phyloP scores from a whole-genome alignment of 208 protist species.

The Crithidia mellificae region DNA sequence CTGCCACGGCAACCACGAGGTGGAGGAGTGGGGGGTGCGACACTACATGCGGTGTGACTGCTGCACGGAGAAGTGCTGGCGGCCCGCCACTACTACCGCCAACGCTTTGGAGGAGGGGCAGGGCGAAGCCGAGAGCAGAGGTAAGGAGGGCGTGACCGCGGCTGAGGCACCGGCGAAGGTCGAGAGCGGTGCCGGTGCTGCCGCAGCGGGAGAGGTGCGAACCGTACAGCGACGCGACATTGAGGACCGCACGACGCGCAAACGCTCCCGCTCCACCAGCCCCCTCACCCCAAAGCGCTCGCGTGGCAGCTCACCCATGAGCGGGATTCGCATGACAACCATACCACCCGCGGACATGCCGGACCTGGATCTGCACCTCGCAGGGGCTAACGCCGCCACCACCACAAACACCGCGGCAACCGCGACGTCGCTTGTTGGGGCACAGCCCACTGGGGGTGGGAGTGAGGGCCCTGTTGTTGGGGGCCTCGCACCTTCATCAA shows the following conservation, averaged over 20 bases:
- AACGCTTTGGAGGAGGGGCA: too few relatives aligned
- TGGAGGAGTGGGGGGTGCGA: slow-evolving; percentile 86
- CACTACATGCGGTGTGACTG: slow-evolving; percentile 90
- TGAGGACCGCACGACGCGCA: slow-evolving; percentile 31
- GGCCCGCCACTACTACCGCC: slow-evolving; percentile 8
- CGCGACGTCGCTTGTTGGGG: background rate
- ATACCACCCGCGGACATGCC: slow-evolving; percentile 36
- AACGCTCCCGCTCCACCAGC: slow-evolving; percentile 54
- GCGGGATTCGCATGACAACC: slow-evolving; percentile 38
- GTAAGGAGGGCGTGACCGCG: background rate
- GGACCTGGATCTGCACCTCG: slow-evolving; percentile 29
- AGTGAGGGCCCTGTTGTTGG: too few relatives aligned
- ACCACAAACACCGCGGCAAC: background rate
- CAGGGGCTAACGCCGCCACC: slow-evolving; percentile 9
- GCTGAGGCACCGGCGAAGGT: background rate
- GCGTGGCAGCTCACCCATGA: slow-evolving; percentile 37
- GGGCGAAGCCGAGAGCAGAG: background rate
- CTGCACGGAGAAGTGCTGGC: slow-evolving; percentile 81
- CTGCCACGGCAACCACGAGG: slow-evolving; percentile 77
- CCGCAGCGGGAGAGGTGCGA: background rate
- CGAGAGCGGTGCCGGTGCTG: background rate
- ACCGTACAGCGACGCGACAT: slow-evolving; percentile 17
- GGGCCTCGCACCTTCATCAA: too few relatives aligned
- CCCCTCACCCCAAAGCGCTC: slow-evolving; percentile 49
- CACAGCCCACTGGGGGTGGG: background rate